phyloP scores from a whole-genome alignment of 768 basidiomycete genomes.

The Candolleomyces aberdarensis region DNA sequence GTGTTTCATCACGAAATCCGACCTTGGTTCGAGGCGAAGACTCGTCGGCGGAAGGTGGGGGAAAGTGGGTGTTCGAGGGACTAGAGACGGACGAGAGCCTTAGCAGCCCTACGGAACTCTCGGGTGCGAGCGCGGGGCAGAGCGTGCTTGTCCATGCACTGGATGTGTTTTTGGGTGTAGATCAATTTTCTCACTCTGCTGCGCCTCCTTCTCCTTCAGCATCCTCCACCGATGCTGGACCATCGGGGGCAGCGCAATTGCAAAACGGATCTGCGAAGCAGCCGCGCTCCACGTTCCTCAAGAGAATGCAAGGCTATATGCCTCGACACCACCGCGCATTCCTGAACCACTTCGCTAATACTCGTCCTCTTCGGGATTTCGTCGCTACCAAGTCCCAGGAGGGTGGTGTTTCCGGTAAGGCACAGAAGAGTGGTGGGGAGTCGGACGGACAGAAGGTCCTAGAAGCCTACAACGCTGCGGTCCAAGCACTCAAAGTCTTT shows the following conservation, averaged over 20 bases:
- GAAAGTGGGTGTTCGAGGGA: slow-evolving; percentile 50
- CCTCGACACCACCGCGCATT: slow-evolving; percentile 76
- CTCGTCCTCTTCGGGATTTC: slow-evolving; percentile 57
- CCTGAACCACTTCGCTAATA: slow-evolving; percentile 58
- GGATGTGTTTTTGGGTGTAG: slow-evolving; percentile 70
- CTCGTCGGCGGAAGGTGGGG: slow-evolving; percentile 35
- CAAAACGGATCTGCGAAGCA: slow-evolving; percentile 9
- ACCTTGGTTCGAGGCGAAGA: slow-evolving; percentile 84
- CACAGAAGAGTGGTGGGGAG: too few relatives aligned
- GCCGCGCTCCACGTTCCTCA: slow-evolving; percentile 44
- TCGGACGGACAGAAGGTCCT: slow-evolving; percentile 23
- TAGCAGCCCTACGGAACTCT: slow-evolving; percentile 51
- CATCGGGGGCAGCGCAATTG: background rate
- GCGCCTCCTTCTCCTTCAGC: slow-evolving; percentile 3
- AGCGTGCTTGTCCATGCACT: slow-evolving; percentile 75
- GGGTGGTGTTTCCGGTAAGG: slow-evolving; percentile 10
- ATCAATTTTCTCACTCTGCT: slow-evolving; percentile 36
- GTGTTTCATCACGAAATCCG: slow-evolving; percentile 70
- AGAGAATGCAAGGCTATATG: slow-evolving; percentile 81
- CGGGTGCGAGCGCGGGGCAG: slow-evolving; percentile 84
- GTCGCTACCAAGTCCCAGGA: slow-evolving; percentile 28
- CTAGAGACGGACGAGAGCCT: slow-evolving; percentile 42
- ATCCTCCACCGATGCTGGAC: background rate
- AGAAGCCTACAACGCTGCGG: slow-evolving; percentile 61
- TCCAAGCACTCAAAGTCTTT: slow-evolving; percentile 66